Conservation (phyloP, 1,284 basidiomycete species). For the Trametes pubescens region DNA sequence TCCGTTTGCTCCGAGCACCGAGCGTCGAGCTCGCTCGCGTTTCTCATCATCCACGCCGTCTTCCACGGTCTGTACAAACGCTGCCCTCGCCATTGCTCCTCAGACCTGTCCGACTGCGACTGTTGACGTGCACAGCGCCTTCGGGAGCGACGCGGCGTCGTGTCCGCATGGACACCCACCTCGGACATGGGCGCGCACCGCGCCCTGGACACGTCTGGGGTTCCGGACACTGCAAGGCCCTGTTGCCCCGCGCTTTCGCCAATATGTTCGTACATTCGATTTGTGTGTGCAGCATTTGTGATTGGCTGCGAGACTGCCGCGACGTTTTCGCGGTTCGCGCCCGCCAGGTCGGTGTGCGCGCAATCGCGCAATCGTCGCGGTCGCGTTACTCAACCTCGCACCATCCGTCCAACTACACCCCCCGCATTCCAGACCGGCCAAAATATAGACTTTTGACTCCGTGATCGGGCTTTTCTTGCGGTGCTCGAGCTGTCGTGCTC, state of each 20-base stretch:
- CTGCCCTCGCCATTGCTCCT: conserved; percentile 14
- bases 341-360: conserved; percentile 17
- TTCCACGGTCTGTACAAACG: conserved; percentile 14
- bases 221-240: conserved; percentile 1
- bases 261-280: neutral
- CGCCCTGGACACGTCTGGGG: neutral
- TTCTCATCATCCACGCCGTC: conserved; percentile 6
- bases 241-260: neutral
- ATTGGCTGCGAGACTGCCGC: conserved; percentile 11
- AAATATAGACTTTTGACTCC: conserved; percentile 21
- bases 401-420: conserved; percentile 25
- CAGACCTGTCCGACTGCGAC: neutral
- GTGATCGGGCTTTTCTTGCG: neutral
- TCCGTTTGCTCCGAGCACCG: conserved; percentile 3
- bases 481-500: conserved; percentile 19
- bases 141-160: neutral
- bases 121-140: neutral
- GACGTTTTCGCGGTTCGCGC: conserved; percentile 15
- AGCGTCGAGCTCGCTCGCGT: neutral
- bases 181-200: conserved; percentile 4
- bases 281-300: conserved; percentile 7
- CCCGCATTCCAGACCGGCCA: conserved; percentile 11
- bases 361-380: conserved; percentile 34
- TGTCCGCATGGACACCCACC: neutral
- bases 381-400: conserved; percentile 33